Conservation (phyloP, 805 yeast species). For the Candida easanensis region DNA sequence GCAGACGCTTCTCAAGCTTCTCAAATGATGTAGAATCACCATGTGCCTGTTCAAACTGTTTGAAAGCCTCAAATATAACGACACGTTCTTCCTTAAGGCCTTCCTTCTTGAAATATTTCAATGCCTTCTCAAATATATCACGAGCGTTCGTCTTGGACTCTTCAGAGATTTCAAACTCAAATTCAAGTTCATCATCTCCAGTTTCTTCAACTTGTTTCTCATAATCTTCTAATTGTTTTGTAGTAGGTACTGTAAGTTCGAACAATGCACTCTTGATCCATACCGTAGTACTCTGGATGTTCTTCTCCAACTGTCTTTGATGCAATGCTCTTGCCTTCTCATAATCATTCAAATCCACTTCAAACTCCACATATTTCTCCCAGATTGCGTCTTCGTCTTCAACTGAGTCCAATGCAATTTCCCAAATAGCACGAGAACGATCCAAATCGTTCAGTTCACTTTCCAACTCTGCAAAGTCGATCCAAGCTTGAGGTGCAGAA, state of each 20-base stretch:
- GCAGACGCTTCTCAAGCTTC: constrained; percentile 45
- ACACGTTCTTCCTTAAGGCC: constrained; percentile 43
- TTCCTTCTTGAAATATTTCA: constrained; percentile 38
- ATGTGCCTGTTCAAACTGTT: constrained; percentile 59
- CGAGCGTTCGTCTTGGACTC: constrained; percentile 53
- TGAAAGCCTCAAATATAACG: constrained; percentile 56
- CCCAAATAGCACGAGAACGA: constrained; percentile 62
- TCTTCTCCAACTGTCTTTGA: constrained; percentile 35
- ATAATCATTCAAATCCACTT: constrained; percentile 58
- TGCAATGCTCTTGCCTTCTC: constrained; percentile 52
- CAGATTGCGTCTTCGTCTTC: constrained; percentile 28
- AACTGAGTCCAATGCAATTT: constrained; percentile 40
- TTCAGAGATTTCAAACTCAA: constrained; percentile 49
- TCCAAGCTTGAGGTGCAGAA: constrained; percentile 45
- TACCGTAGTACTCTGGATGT: constrained; percentile 33
- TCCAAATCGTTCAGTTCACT: constrained; percentile 61
- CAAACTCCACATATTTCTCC: constrained; percentile 51
- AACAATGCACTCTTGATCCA: constrained; percentile 73
- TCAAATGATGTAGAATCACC: constrained; percentile 45
- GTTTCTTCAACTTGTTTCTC: constrained; percentile 20
- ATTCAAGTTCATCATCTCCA: constrained; percentile 42
- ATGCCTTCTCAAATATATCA: constrained; percentile 52
- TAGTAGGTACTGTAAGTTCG: constrained; percentile 64
- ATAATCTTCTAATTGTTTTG: constrained; percentile 43
- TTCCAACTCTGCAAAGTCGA: constrained; percentile 69